Conservation (phyloP, 305 asterid genomes). For the Rubia balearica region DNA sequence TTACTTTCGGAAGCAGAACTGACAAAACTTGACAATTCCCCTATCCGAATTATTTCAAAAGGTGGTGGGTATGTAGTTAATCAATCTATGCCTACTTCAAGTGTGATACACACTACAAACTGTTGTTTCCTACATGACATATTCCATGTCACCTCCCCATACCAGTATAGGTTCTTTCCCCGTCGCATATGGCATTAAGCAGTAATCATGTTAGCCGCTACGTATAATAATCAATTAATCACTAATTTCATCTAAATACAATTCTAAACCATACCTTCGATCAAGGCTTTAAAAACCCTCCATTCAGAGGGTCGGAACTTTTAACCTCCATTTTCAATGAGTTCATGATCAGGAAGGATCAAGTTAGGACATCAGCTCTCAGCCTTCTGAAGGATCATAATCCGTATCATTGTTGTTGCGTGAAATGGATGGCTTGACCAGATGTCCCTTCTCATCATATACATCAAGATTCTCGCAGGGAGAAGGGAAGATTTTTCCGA, state of each 20-base stretch:
- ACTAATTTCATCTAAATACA: background rate
- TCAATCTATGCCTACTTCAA: background rate
- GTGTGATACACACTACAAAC: constrained; percentile 4
- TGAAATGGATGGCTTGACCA: constrained; percentile 36
- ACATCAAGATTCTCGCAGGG: constrained; percentile 85
- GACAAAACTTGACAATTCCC: background rate
- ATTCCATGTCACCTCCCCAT: background rate
- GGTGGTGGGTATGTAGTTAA: background rate
- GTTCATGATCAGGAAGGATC: constrained; percentile 1
- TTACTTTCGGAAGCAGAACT: background rate
- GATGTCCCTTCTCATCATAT: constrained; percentile 55
- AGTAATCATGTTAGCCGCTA: background rate
- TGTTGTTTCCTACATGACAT: background rate
- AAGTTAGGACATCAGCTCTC: background rate
- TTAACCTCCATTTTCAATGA: background rate
- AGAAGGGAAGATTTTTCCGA: constrained; percentile 67
- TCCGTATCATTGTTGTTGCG: constrained; percentile 41
- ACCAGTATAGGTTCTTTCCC: background rate
- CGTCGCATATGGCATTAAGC: background rate
- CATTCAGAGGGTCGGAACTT: background rate
- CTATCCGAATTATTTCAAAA: background rate
- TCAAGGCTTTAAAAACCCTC: background rate
- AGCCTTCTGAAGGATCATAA: constrained; percentile 44
- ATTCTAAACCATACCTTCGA: background rate
- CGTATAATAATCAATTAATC: background rate